Evolutionary conservation across 352 stramenopile genomes (phyloP).

Genomic region (Pythium brassicae): DNA sequence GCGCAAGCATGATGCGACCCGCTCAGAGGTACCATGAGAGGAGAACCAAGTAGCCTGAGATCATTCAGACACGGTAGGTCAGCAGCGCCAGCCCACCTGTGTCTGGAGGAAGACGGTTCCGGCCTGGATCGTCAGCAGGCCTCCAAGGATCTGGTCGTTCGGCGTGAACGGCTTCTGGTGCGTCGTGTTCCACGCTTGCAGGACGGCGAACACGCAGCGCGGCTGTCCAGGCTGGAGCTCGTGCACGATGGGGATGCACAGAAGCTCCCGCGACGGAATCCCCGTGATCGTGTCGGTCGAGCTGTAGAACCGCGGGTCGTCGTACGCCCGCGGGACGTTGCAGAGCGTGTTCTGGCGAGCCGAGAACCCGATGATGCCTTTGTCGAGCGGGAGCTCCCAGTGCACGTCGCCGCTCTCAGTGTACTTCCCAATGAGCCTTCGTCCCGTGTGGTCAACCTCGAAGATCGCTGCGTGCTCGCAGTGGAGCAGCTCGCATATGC

Average conservation of each 20-base stretch:
- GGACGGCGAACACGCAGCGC: constrained; percentile 48
- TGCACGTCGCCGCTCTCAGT: constrained; percentile 36
- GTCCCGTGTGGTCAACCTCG: constrained; percentile 37
- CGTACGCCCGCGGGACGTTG: constrained; percentile 61
- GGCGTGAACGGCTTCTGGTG: constrained; percentile 64
- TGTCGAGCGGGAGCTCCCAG: constrained; percentile 69
- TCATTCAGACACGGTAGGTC: not conserved
- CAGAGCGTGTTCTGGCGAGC: constrained; percentile 48
- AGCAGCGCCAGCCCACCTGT: constrained; percentile 16
- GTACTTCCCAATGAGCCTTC: constrained; percentile 30
- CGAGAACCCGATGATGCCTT: constrained; percentile 57
- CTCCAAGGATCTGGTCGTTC: constrained; percentile 73
- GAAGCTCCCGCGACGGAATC: constrained; percentile 48
- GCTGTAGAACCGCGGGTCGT: constrained; percentile 74
- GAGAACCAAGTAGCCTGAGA: not conserved
- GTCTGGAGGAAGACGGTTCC: constrained; percentile 55
- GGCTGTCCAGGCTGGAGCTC: constrained; percentile 33
- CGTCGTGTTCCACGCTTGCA: constrained; percentile 70
- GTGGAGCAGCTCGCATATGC: constrained; percentile 56
- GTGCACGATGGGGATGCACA: constrained; percentile 64
- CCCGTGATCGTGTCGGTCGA: constrained; percentile 65
- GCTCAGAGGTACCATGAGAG: not conserved
- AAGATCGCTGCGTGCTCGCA: constrained; percentile 71
- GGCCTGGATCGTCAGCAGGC: constrained; percentile 52
- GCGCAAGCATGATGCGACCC: too few species aligned